Percentiles rank a stretch among this genome's conserved stretches.
Evolutionary conservation across 1,284 basidiomycete species (phyloP).

Genomic region (Cutaneotrichosporon spelunceum): DNA sequence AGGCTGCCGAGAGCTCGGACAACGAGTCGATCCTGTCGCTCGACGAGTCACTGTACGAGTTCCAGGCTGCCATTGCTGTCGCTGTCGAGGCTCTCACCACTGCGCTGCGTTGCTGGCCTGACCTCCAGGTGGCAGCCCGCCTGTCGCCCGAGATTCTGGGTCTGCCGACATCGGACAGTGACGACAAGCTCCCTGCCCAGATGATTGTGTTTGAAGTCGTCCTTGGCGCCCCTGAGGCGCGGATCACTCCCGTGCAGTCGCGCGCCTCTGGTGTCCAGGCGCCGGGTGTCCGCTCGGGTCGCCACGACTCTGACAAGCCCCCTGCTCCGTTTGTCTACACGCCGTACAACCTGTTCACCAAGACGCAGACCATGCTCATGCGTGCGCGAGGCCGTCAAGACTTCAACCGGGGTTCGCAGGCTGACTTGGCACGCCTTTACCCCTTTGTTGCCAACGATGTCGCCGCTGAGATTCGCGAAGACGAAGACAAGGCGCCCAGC

Average conservation of each 20-base stretch:
- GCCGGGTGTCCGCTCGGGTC: constrained; percentile 37
- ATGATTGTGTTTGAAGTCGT: constrained; percentile 55
- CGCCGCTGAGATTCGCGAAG: constrained; percentile 43
- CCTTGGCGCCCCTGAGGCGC: constrained; percentile 50
- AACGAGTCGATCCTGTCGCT: constrained; percentile 33
- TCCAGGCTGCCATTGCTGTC: constrained; percentile 54
- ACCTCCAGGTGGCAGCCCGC: constrained; percentile 50
- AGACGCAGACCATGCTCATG: constrained; percentile 54
- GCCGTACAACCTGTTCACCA: constrained; percentile 55
- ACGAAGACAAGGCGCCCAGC: constrained; percentile 28
- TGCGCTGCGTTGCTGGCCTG: constrained; percentile 54
- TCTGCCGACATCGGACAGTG: constrained; percentile 49
- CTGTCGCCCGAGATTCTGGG: constrained; percentile 56
- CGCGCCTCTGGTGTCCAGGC: constrained; percentile 45
- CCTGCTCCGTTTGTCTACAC: constrained; percentile 56
- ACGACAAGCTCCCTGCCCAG: constrained; percentile 47
- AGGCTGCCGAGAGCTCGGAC: constrained; percentile 43
- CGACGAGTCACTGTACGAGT: constrained; percentile 54
- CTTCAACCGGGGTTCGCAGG: constrained; percentile 45
- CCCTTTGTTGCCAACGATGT: constrained; percentile 43
- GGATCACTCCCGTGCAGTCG: constrained; percentile 43
- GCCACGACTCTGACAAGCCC: constrained; percentile 49
- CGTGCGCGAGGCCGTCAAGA: constrained; percentile 49
- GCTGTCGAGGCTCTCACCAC: constrained; percentile 54
- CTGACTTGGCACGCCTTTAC: constrained; percentile 51